Evolutionary conservation across 1,284 basidiomycete genomes (phyloP).

Genomic region (Malassezia caprae): DNA sequence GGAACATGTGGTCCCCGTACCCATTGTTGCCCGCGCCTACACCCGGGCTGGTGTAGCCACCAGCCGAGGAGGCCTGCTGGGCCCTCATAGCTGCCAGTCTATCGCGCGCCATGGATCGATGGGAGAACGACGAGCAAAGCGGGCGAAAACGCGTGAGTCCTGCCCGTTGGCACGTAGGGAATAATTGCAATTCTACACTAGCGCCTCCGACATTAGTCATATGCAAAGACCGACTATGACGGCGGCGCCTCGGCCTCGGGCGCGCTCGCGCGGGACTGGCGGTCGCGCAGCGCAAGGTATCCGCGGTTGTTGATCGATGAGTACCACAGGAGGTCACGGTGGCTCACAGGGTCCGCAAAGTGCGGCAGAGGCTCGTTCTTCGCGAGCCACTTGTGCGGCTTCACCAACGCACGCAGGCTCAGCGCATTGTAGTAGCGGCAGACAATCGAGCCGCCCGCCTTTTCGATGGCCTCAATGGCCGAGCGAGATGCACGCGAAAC

Average conservation of each 20-base stretch:
- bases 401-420: constrained; percentile 68
- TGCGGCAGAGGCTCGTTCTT: constrained; percentile 28
- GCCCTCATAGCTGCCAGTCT: constrained; percentile 33
- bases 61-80: constrained; percentile 30
- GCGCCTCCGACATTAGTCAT: background rate
- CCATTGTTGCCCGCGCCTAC: constrained; percentile 36
- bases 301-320: constrained; percentile 18
- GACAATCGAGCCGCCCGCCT: constrained; percentile 68
- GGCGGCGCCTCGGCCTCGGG: background rate
- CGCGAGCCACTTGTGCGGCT: constrained; percentile 49
- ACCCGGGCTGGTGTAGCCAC: constrained; percentile 35
- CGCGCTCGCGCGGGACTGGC: constrained; percentile 1
- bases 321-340: constrained; percentile 31
- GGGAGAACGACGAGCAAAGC: background rate
- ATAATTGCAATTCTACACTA: background rate
- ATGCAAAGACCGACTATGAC: background rate
- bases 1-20: constrained; percentile 46
- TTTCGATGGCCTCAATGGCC: constrained; percentile 75
- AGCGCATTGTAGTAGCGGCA: constrained; percentile 87
- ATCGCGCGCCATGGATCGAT: constrained; percentile 26
- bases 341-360: constrained; percentile 32
- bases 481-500: constrained; percentile 75
- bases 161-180: background rate
- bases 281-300: constrained; percentile 18
- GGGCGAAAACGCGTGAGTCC: background rate